Evolutionary conservation across 441 rosid genomes (phyloP), one percentile per base, ranked within the genome.

Genomic region (Theobroma grandiflorum): DNA sequence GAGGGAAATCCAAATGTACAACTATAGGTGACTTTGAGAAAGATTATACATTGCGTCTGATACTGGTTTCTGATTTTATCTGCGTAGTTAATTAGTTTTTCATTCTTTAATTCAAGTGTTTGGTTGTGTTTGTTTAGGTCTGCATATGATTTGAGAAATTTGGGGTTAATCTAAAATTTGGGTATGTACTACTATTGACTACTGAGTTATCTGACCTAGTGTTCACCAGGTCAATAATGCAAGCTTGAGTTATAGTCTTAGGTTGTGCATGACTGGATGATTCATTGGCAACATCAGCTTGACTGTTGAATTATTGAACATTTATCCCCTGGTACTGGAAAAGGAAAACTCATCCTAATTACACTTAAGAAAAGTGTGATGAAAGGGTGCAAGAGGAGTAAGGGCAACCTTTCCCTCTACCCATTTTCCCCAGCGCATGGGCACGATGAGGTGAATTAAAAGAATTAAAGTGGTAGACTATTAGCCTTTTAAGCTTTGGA

Each of bases 1-100:
- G 7, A 35, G 73, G 79, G 62, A 81, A 76, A 77, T 79, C 52
- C 33, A 22, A 62, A 4, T 79, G 61, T 86, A 80, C 79, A 82
- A 77, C 81, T 76, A 2, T 82, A 72, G 82, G 70, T 52, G 75
- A 3, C 64, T 79, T 75, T 71, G 67, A 12, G 65, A 42, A 76
- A 73, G 65, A 43, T 74, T 70, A 74, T 78, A 61, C 66, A 47
- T 45, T 78, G 9, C 78, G 75, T 75, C 69, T 31, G 14, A 12
- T 81, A 63, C 64, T 37, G n/a, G 68, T 78, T 79, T 67, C 59
- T 47, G 38, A 45, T 53, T 72, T 50, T 49, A 50, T 79, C 53
- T 58, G 16, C 31, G 8, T 63, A 58, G 75, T 43, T 72, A 47
- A 49, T 18, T 53, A 50, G 76, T 59, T 26, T 66, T 68, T 82